Conservation (phyloP, 2,329 filamentous ascomycete species). For the Diaporthe sp. region DNA sequence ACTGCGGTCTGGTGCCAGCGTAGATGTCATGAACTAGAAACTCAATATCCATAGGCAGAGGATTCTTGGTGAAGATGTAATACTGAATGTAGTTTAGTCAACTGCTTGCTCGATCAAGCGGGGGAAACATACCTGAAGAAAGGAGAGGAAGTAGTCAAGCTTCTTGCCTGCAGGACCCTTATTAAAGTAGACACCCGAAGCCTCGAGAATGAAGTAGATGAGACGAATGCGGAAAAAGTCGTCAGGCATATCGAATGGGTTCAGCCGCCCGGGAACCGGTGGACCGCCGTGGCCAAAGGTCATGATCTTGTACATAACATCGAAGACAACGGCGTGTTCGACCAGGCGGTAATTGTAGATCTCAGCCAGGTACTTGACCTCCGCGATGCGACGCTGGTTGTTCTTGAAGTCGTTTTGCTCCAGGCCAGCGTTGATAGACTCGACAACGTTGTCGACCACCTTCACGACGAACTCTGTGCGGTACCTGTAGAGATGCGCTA, state of each 20-base stretch:
- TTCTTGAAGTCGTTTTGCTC: slow-evolving; percentile 98
- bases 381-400: slow-evolving; percentile 92
- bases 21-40: slow-evolving; percentile 96
- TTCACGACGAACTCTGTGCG: slow-evolving; percentile 90
- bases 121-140: slow-evolving; percentile 76
- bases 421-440: slow-evolving; percentile 86
- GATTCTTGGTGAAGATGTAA: slow-evolving; percentile 91
- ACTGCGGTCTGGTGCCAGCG: slow-evolving; percentile 85
- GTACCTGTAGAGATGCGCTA: slow-evolving; percentile 89
- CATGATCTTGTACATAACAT: slow-evolving; percentile 92
- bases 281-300: slow-evolving; percentile 92
- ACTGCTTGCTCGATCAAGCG: too few species aligned
- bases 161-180: slow-evolving; percentile 95
- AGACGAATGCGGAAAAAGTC: slow-evolving; percentile 97
- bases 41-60: slow-evolving; percentile 95
- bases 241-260: slow-evolving; percentile 85
- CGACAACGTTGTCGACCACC: slow-evolving; percentile 92
- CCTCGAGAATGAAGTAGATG: slow-evolving; percentile 89
- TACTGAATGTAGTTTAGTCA: slow-evolving; percentile 64
- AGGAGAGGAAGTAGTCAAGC: slow-evolving; percentile 95
- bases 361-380: slow-evolving; percentile 96
- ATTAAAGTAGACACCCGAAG: slow-evolving; percentile 95
- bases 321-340: slow-evolving; percentile 94
- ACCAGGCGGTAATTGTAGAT: slow-evolving; percentile 98
- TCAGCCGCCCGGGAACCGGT: slow-evolving; percentile 81